A percentile compares a stretch with the other conserved stretches of the same genome.
Conservation (phyloP, 2,329 filamentous ascomycete species). For the Ophiobolus disseminans region DNA sequence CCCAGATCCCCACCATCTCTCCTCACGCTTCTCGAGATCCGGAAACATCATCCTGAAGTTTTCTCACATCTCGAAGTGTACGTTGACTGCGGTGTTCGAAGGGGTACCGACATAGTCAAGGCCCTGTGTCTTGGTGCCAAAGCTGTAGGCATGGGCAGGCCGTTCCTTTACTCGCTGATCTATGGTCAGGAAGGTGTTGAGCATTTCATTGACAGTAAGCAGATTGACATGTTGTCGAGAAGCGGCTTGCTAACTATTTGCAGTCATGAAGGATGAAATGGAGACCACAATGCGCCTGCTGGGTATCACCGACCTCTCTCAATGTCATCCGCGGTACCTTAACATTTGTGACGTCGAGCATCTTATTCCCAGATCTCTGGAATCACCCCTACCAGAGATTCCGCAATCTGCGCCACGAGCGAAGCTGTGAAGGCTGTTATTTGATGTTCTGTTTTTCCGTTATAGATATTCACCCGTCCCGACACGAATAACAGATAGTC, state of each 20-base stretch:
- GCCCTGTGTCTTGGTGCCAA: slow-evolving; percentile 57
- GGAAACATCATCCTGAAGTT: slow-evolving; percentile 65
- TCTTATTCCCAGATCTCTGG: slow-evolving; percentile 12
- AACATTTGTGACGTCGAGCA: slow-evolving; percentile 51
- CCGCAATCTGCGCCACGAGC: slow-evolving; percentile 3
- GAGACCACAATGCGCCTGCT: slow-evolving; percentile 64
- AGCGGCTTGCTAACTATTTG: background rate
- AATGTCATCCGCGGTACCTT: slow-evolving; percentile 65
- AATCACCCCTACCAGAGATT: slow-evolving; percentile 15
- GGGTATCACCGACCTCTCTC: slow-evolving; percentile 64
- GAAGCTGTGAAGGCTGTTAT: slow-evolving; percentile 36
- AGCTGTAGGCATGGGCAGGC: slow-evolving; percentile 67
- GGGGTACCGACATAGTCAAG: slow-evolving; percentile 68
- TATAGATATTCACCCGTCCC: too few relatives aligned
- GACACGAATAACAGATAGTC: too few relatives aligned
- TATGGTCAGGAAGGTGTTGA: slow-evolving; percentile 64
- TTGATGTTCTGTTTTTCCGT: too few relatives aligned
- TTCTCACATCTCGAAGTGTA: slow-evolving; percentile 68
- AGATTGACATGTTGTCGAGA: too few relatives aligned
- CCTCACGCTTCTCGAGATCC: slow-evolving; percentile 68
- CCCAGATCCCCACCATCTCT: slow-evolving; percentile 56
- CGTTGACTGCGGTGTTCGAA: slow-evolving; percentile 69
- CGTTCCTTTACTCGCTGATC: slow-evolving; percentile 65
- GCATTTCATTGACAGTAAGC: slow-evolving; percentile 28
- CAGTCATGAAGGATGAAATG: slow-evolving; percentile 25